phyloP scores from a whole-genome alignment of 306 rosid genomes.

The Abrus precatorius region DNA sequence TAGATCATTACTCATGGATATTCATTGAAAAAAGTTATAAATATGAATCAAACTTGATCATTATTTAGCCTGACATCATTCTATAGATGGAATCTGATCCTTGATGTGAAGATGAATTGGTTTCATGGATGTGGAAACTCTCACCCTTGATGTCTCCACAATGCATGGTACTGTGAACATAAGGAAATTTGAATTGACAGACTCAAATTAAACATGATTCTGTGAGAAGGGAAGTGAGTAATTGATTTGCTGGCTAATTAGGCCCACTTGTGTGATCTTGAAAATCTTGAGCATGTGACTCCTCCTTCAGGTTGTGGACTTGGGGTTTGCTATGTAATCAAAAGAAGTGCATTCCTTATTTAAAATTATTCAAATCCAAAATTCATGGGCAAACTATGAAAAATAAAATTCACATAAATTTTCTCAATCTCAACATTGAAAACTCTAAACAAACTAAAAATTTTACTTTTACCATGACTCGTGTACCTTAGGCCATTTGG shows the following conservation, averaged over 20 bases:
- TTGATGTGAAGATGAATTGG: background rate
- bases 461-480: background rate
- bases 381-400: background rate
- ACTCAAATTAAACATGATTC: background rate
- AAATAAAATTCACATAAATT: background rate
- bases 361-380: background rate
- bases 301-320: background rate
- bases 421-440: background rate
- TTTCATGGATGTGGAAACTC: background rate
- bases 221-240: background rate
- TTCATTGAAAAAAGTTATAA: background rate
- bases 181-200: background rate
- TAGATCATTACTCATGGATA: background rate
- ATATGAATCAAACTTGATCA: background rate
- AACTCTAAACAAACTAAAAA: background rate
- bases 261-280: slow-evolving; percentile 16
- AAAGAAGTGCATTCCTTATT: background rate
- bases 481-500: background rate
- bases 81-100: background rate
- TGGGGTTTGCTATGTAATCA: background rate
- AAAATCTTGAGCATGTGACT: slow-evolving; percentile 21
- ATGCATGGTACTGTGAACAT: background rate
- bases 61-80: background rate
- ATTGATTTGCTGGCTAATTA: background rate
- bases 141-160: background rate